phyloP scores from a whole-genome alignment of 129 eudicot species.

The Gnaphalium uliginosum region DNA sequence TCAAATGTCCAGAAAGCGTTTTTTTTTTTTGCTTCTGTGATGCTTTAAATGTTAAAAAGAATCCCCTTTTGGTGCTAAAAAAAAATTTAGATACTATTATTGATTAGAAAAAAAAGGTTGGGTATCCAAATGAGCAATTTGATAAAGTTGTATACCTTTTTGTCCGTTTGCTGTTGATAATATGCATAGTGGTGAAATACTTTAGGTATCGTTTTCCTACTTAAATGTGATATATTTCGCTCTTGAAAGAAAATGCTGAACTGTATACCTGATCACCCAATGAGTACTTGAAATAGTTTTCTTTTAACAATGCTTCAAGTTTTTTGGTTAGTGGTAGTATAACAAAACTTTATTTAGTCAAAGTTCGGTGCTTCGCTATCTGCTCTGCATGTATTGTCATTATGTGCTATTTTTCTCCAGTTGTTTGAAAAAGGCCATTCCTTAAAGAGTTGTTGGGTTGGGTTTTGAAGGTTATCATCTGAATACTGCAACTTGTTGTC shows the following conservation, averaged over 20 bases:
- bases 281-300: neutral
- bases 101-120: too few species aligned
- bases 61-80: too few species aligned
- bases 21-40: too few species aligned
- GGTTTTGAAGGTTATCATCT: neutral
- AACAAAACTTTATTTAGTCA: neutral
- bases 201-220: too few species aligned
- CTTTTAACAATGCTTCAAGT: neutral
- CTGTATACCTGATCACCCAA: neutral
- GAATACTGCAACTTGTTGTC: neutral
- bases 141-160: too few species aligned
- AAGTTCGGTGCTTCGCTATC: neutral
- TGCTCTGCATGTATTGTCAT: neutral
- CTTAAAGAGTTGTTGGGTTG: neutral
- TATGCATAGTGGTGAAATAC: neutral
- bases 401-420: neutral
- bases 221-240: too few species aligned
- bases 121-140: too few species aligned
- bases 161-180: neutral
- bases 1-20: too few species aligned
- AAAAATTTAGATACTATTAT: too few species aligned
- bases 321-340: neutral
- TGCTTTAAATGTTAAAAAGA: too few species aligned
- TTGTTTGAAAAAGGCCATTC: neutral
- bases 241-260: too few species aligned